Base-by-base conservation (phyloP, 805 yeast species). In the Saccharomyces eubayanus region DNA sequence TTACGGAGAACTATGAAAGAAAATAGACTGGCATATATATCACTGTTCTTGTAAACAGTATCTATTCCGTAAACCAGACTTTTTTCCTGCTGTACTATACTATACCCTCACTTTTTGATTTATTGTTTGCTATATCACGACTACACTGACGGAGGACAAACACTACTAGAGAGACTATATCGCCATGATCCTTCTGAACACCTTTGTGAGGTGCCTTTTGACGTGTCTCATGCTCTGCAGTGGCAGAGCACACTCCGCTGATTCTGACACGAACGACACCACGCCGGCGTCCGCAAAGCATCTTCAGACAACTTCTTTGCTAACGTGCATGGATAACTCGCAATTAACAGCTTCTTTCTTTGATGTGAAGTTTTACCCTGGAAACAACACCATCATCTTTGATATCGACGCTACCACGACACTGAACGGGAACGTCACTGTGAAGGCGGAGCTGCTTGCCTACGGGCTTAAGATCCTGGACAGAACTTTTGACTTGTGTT, bases 261-360 rank as follows among this genome's bases (percentile, higher is more conserved):
- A 51, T 3, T n/a, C 45, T n/a, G 28, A 48, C 5, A n/a, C 53
- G 27, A 52, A 46, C 11, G 46, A 27, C 6, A 24, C 36, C 21
- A 20, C 27, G 5, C 27, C 50, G 9, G 43, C 24, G 24, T 36
- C 43, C 2, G 21, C 50, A 21, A 62, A 59, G 50, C 61, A 60
- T 50, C 47, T 83, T 53, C 73, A 70, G 57, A 79, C 94, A 0
- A 69, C 81, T 20, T 89, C 97, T 8, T 75, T 94, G 60, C 74
- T 92, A 61, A 88, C 98, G 43, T 94, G 99, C 74, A 91, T 90
- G 96, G 85, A 83, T 46, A 75, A 87, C 68, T 91, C 99, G 6
- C 85, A 83, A 66, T 83, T 94, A 62, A 83, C 96, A 2, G 92
- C 97, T 5, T 80, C 90, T 8, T 80, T 77, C 59, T 91, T 94